Evolutionary conservation across 805 yeast genomes (phyloP), one percentile per base, ranked within the genome.

Genomic region (Candida broadrunensis): DNA sequence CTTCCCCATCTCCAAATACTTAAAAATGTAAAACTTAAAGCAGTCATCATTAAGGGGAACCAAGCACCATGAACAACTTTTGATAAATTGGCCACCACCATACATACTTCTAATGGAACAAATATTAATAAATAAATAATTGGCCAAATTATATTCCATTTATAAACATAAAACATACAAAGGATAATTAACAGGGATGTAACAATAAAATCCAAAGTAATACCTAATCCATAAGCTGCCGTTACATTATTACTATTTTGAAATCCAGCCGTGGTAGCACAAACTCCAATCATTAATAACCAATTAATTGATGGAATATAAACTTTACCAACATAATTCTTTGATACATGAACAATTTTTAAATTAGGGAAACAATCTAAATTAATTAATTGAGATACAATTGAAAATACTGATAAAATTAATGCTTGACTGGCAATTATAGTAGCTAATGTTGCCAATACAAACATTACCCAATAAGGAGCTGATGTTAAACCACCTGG

Each of bases 381-480:
- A 40, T 67, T 68, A 41, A 78, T 77, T 52, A 80, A 58, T 51
- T 80, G 83, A 17, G 71, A 56, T 33, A 77, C 47, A 35, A 80
- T 77, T 34, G 75, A 64, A 55, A 75, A 78, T 13, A 76, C 81
- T 4, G 81, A 77, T 31, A 77, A 61, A 38, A 80, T 78, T 45
- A 79, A 65, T 0, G 83, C 81, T 51, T 80, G 85, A 4, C 81
- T 73, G 0, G 85, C 83, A 49, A 80, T 77, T 35, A 80, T 67
- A 4, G 83, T 75, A 1, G 78, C 67, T 39, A 78, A 56, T 1
- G 78, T 76, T 1, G 84, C 80, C 36, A 80, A 47, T 16, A 71
- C 73, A 52, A 78, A 72, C 54, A 73, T 63, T 5, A 56, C 39
- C 83, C 83, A 78, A 52, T 73, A 78, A 17, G 66, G 60, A 2